Base-by-base conservation (phyloP, 805 yeast genomes). In the Candida insectalens region DNA sequence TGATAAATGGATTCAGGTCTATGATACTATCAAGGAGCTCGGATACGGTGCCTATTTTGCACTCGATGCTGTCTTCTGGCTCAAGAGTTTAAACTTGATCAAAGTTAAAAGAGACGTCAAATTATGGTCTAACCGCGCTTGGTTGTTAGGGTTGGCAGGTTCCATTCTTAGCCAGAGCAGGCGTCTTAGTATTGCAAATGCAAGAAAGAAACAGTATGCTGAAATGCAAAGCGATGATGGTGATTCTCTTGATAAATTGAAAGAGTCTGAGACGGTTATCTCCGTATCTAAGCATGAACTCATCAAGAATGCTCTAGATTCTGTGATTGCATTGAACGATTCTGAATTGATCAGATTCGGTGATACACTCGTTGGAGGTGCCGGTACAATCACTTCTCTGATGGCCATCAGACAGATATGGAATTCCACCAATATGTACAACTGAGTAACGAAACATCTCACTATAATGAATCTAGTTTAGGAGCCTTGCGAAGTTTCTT, bases 281-380 rank as follows among this genome's bases (percentile, higher is more conserved):
- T 7, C 23, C 23, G 10, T 8, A 12, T 8, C 10, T 12, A 21
- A 21, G 23, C 23, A 12, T 12, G 83, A 76, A 59, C 60, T 84
- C 39, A 57, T 79, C 19, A 83, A 89, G 83, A 89, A 85, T 53
- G 53, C 69, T 8, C 67, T 81, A 40, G 96, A 88, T 59, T 52
- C 72, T 42, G 65, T 81, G 41, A 78, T 88, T 48, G 94, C 92
- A 9, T 61, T 78, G 51, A 76, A 81, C 56, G 71, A 76, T 35
- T 69, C 83, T 56, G 66, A 70, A 37, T 60, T 64, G 57, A 61
- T 81, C 46, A 65, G 65, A 45, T 62, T 74, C 47, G 73, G 76
- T 52, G 96, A 88, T 46, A 92, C 94, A 32, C 67, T 77, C 27
- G 72, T 85, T 33, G 96, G 94, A 25, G 60, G 77, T 37, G 85